Evolutionary conservation across 2,329 filamentous ascomycete genomes (phyloP).

Genomic region (Fonsecaea monophora): DNA sequence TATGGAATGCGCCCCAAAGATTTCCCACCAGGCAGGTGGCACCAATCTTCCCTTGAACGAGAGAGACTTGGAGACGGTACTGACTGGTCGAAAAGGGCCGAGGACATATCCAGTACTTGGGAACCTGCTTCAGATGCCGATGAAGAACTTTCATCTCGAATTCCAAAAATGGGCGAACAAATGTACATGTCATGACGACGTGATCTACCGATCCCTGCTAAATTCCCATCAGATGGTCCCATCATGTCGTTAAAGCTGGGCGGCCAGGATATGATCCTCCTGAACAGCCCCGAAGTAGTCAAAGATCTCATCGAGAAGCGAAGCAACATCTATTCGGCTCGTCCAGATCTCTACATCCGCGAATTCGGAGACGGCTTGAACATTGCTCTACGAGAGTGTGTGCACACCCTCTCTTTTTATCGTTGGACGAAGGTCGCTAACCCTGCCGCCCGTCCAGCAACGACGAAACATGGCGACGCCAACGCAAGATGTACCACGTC

Average conservation of each 20-base stretch:
- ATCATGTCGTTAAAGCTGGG: conserved; percentile 14
- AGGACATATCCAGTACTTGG: conserved; percentile 6
- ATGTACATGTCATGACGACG: not conserved
- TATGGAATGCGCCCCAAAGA: conserved; percentile 10
- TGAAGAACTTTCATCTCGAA: conserved; percentile 8
- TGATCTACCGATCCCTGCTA: not conserved
- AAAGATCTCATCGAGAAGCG: conserved; percentile 20
- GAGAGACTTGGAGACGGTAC: conserved; percentile 2
- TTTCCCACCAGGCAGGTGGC: conserved; percentile 9
- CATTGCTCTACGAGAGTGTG: conserved; percentile 9
- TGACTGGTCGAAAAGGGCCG: conserved; percentile 7
- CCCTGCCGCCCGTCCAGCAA: not conserved
- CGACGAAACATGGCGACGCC: not conserved
- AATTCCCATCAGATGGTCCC: conserved; percentile 15
- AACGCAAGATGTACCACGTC: conserved; percentile 8
- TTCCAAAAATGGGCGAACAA: conserved; percentile 12
- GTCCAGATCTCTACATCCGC: conserved; percentile 10
- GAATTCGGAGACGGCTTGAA: conserved; percentile 15
- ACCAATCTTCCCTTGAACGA: not conserved
- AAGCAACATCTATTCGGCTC: conserved; percentile 8
- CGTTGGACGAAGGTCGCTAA: not conserved
- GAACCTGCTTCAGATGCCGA: conserved; percentile 10
- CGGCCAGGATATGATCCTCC: conserved; percentile 3
- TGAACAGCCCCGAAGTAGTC: conserved; percentile 6
- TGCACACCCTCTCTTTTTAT: conserved; percentile 1